Percentiles rank a stretch among this genome's conserved stretches.
Conservation (phyloP, 2,329 filamentous ascomycete genomes). For the Aureobasidium namibiae region DNA sequence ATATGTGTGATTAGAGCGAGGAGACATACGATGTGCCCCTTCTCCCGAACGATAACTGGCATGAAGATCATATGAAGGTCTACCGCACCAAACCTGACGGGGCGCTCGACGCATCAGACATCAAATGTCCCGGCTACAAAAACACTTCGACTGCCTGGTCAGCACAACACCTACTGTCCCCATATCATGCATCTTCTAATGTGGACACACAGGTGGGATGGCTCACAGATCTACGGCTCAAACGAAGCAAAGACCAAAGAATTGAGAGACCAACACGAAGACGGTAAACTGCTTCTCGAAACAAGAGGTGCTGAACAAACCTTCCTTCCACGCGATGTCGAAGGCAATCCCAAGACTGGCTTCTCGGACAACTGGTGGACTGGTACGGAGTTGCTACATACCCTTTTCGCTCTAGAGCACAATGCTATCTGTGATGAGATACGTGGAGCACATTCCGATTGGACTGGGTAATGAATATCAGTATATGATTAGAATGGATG, state of each 20-base stretch:
- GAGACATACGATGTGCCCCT: slow-evolving; percentile 25
- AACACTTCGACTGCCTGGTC: slow-evolving; percentile 22
- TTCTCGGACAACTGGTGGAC: slow-evolving; percentile 42
- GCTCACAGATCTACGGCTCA: slow-evolving; percentile 40
- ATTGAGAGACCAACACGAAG: slow-evolving; percentile 25
- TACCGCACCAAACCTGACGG: slow-evolving; percentile 29
- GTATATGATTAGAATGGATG: no score
- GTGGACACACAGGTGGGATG: slow-evolving; percentile 36
- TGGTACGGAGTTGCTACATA: slow-evolving; percentile 40
- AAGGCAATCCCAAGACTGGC: slow-evolving; percentile 34
- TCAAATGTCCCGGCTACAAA: slow-evolving; percentile 32
- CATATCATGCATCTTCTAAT: not conserved
- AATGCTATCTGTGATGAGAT: slow-evolving; percentile 37
- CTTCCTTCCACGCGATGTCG: slow-evolving; percentile 33
- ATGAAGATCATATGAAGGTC: slow-evolving; percentile 28
- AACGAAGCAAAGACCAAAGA: slow-evolving; percentile 29
- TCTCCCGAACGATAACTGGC: slow-evolving; percentile 29
- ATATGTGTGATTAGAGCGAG: not conserved
- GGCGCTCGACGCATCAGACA: slow-evolving; percentile 29
- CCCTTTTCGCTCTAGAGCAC: slow-evolving; percentile 40
- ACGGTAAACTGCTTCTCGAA: not conserved
- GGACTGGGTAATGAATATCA: slow-evolving; percentile 16
- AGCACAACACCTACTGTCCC: not conserved
- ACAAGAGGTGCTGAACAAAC: slow-evolving; percentile 22
- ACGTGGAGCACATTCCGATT: slow-evolving; percentile 28